These are phyloP conservation scores for Paradendryphiella salina DNA, from an alignment of 2,329 filamentous ascomycete species.

Conservation along the genomic window DNA sequence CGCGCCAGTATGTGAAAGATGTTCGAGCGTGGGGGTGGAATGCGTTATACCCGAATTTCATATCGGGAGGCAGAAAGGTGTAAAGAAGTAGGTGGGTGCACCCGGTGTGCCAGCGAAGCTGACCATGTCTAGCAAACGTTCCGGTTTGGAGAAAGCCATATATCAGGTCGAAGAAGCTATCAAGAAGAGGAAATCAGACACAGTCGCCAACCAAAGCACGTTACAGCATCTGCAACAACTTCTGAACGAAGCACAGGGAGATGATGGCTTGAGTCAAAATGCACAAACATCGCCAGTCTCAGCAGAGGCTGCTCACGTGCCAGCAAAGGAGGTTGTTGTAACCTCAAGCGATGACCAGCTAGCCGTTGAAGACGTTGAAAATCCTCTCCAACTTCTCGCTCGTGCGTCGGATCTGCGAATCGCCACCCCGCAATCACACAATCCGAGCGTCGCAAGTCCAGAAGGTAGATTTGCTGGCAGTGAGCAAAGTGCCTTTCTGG, in stretches of 20 bases:
- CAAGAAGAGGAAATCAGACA: constrained; percentile 39
- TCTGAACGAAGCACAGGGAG: constrained; percentile 53
- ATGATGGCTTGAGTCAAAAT: constrained; percentile 10
- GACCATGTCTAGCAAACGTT: constrained; percentile 63
- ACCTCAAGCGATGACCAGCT: constrained; percentile 50
- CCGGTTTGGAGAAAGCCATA: constrained; percentile 73
- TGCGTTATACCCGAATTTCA: constrained; percentile 71
- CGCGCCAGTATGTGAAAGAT: constrained; percentile 63
- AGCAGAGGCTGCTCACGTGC: background rate
- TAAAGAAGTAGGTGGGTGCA: constrained; percentile 65
- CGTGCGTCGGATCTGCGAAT: constrained; percentile 70
- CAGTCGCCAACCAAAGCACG: constrained; percentile 26
- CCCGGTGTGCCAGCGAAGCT: constrained; percentile 2
- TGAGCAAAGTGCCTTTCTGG: constrained; percentile 49
- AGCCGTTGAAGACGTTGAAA: constrained; percentile 72
- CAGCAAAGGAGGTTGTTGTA: constrained; percentile 33
- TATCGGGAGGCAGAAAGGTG: constrained; percentile 72
- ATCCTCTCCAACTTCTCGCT: constrained; percentile 72
- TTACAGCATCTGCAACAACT: constrained; percentile 53
- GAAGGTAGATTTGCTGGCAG: constrained; percentile 33
- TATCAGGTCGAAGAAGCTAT: constrained; percentile 72
- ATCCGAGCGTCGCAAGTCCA: constrained; percentile 34
- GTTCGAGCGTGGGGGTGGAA: constrained; percentile 60
- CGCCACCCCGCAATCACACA: constrained; percentile 46
- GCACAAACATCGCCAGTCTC: constrained; percentile 3